Conservation (phyloP, 306 rosid species). For the Castanospermum australe region DNA sequence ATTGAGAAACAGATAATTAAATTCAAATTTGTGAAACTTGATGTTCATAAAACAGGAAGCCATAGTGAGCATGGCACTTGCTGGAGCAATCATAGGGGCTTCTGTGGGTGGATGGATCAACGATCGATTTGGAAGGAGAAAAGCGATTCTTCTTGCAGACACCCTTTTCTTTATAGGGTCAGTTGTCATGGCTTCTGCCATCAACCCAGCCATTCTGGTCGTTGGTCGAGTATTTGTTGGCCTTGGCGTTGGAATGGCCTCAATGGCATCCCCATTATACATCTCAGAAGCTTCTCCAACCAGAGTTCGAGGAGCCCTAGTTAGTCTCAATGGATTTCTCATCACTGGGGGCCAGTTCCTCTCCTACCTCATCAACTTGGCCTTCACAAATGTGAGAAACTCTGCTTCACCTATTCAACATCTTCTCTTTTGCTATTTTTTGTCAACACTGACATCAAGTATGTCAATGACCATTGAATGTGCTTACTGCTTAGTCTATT, state of each 20-base stretch:
- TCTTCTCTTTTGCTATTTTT: neutral
- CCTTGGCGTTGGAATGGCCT: slow-evolving; percentile 70
- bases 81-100: slow-evolving; percentile 73
- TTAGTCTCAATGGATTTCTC: slow-evolving; percentile 64
- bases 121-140: slow-evolving; percentile 53
- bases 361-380: slow-evolving; percentile 63
- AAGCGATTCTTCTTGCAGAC: slow-evolving; percentile 46
- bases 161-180: slow-evolving; percentile 52
- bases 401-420: neutral
- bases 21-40: neutral
- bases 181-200: slow-evolving; percentile 49
- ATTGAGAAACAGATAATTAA: neutral
- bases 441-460: neutral
- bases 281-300: slow-evolving; percentile 76
- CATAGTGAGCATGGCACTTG: slow-evolving; percentile 66
- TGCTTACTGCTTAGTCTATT: neutral
- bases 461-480: neutral
- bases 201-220: slow-evolving; percentile 33
- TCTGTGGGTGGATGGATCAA: slow-evolving; percentile 66
- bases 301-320: slow-evolving; percentile 67
- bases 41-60: slow-evolving; percentile 44
- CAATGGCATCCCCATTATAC: slow-evolving; percentile 68
- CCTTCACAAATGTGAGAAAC: slow-evolving; percentile 48
- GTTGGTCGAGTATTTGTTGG: slow-evolving; percentile 62
- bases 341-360: slow-evolving; percentile 77